A percentile compares a stretch with the other conserved stretches of the same genome.
These are phyloP conservation scores for Silene uniflora DNA, from an alignment of 148 eudicot genomes.

Conservation along the genomic window DNA sequence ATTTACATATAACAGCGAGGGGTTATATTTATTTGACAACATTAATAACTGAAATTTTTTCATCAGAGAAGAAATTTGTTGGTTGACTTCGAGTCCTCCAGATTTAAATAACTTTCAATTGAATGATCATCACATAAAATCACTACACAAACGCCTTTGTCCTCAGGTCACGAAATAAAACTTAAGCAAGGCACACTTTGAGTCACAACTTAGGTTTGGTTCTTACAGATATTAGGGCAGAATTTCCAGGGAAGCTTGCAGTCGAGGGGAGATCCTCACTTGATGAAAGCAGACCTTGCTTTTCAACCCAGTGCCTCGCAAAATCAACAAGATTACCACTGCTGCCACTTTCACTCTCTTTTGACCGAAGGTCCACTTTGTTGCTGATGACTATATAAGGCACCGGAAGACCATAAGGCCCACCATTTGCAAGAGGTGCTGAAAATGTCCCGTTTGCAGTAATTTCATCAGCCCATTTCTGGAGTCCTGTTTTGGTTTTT, in stretches of 20 bases:
- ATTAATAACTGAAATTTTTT: not conserved
- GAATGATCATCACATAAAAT: not conserved
- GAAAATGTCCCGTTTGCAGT: constrained; percentile 76
- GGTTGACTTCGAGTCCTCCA: not conserved
- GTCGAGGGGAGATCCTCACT: constrained; percentile 79
- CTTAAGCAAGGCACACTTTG: not conserved
- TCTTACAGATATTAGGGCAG: constrained; percentile 73
- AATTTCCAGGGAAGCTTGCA: constrained; percentile 75
- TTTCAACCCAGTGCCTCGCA: constrained; percentile 92
- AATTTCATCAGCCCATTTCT: constrained; percentile 83
- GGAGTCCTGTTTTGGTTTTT: constrained; percentile 72
- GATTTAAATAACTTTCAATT: not conserved
- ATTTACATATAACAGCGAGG: no score
- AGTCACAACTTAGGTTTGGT: constrained; percentile 2
- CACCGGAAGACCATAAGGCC: constrained; percentile 87
- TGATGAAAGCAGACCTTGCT: constrained; percentile 81
- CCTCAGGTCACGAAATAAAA: not conserved
- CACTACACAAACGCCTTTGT: not conserved
- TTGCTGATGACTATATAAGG: constrained; percentile 85
- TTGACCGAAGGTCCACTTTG: constrained; percentile 77
- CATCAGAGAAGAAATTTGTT: not conserved
- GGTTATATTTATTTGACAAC: no score
- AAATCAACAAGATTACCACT: constrained; percentile 91
- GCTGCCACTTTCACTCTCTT: constrained; percentile 63
- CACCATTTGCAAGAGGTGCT: constrained; percentile 72